A percentile compares a stretch with the other conserved stretches of the same genome.
Conservation (phyloP, 768 basidiomycete species). For the Macrocybe gigantea region DNA sequence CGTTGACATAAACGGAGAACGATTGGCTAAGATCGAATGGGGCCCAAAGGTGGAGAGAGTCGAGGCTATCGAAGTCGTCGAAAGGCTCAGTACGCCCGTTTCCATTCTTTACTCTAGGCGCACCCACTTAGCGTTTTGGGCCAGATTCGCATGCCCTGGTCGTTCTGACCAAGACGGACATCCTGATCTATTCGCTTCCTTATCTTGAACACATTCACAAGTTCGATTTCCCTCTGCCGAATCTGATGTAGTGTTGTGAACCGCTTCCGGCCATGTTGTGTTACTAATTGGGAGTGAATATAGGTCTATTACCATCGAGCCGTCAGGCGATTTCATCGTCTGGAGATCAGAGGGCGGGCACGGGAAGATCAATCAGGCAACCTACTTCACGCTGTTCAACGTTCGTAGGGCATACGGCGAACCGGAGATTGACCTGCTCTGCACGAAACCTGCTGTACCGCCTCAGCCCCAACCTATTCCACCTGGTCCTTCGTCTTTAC, state of each 20-base stretch:
- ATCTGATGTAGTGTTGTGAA: slow-evolving; percentile 26
- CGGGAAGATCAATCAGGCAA: slow-evolving; percentile 28
- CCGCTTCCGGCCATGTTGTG: not conserved
- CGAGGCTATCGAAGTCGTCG: slow-evolving; percentile 47
- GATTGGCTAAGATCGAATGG: slow-evolving; percentile 65
- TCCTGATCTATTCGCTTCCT: slow-evolving; percentile 58
- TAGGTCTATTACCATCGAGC: slow-evolving; percentile 16
- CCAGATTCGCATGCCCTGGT: slow-evolving; percentile 49
- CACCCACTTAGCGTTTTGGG: not conserved
- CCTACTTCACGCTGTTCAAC: slow-evolving; percentile 56
- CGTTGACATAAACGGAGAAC: slow-evolving; percentile 58
- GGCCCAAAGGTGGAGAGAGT: slow-evolving; percentile 44
- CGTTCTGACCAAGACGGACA: slow-evolving; percentile 47
- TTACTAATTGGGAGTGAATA: not conserved
- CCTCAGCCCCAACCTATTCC: slow-evolving; percentile 58
- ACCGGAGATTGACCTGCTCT: slow-evolving; percentile 48
- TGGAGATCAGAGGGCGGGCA: slow-evolving; percentile 30
- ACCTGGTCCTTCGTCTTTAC: slow-evolving; percentile 47
- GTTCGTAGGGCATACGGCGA: slow-evolving; percentile 42
- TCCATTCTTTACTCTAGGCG: not conserved
- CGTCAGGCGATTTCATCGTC: slow-evolving; percentile 46
- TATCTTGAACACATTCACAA: slow-evolving; percentile 52
- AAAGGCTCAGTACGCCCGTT: slow-evolving; percentile 47
- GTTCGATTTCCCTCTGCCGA: slow-evolving; percentile 24
- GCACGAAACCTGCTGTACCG: slow-evolving; percentile 37